These are phyloP conservation scores for Drechslerella coelobrocha DNA, from an alignment of 2,329 filamentous ascomycete species.

Conservation along the genomic window DNA sequence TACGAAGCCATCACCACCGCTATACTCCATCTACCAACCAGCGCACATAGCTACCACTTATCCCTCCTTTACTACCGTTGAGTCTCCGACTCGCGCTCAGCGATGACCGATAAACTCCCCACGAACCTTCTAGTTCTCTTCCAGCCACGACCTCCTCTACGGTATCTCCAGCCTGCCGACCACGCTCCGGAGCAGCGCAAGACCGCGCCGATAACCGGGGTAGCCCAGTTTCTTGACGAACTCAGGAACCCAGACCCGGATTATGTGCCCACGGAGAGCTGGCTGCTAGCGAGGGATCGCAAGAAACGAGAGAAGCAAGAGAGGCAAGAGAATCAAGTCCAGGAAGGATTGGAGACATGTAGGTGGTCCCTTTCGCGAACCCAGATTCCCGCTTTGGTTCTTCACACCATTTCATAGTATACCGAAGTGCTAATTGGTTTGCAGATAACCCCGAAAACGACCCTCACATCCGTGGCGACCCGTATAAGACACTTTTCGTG, in stretches of 20 bases:
- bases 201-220: conserved; percentile 74
- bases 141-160: conserved; percentile 87
- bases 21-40: too few relatives aligned
- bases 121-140: conserved; percentile 92
- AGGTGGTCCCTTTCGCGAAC: conserved; percentile 54
- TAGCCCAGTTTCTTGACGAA: conserved; percentile 77
- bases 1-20: too few relatives aligned
- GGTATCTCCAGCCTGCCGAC: conserved; percentile 85
- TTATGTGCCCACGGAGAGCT: conserved; percentile 86
- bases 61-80: conserved; percentile 54
- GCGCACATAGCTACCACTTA: conserved; percentile 12
- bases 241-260: conserved; percentile 76
- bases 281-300: conserved; percentile 85
- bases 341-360: conserved; percentile 72
- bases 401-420: not conserved
- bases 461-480: conserved; percentile 86
- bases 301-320: conserved; percentile 80
- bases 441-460: conserved; percentile 83
- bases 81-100: conserved; percentile 51
- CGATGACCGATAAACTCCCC: conserved; percentile 95
- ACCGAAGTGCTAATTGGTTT: conserved; percentile 48
- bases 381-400: not conserved
- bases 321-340: conserved; percentile 68
- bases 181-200: conserved; percentile 80
- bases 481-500: conserved; percentile 93